Conservation (phyloP, 805 yeast species). For the Huiozyma sinensis region DNA sequence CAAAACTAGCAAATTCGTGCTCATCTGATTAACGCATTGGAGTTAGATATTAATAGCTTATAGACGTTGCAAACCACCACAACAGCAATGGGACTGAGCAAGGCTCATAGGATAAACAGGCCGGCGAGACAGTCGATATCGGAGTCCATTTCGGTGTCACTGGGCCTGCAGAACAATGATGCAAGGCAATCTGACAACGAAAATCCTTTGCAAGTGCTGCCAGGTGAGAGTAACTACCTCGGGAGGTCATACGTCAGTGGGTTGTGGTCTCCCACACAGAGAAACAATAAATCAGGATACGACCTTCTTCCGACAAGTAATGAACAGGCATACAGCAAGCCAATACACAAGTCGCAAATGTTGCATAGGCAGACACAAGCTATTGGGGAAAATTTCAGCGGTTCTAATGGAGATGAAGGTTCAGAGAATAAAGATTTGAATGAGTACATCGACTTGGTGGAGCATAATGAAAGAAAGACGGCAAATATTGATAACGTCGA, state of each 20-base stretch:
- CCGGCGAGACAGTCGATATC: slow-evolving; percentile 11
- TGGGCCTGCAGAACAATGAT: slow-evolving; percentile 10
- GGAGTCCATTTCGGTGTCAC: slow-evolving; percentile 24
- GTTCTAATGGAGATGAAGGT: slow-evolving; percentile 10
- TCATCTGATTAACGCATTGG: too few relatives aligned
- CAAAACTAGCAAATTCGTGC: too few relatives aligned
- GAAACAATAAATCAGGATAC: slow-evolving; percentile 1
- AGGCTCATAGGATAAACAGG: neutral
- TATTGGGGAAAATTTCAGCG: slow-evolving; percentile 22
- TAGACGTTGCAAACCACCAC: too few relatives aligned
- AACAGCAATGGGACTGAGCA: neutral
- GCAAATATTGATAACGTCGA: slow-evolving; percentile 2
- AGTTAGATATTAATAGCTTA: too few relatives aligned
- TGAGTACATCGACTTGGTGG: slow-evolving; percentile 9
- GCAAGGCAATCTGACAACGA: neutral
- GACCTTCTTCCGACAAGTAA: slow-evolving; percentile 9
- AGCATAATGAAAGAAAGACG: slow-evolving; percentile 2
- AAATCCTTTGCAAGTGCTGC: neutral
- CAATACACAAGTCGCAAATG: slow-evolving; percentile 20
- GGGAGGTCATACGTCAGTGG: slow-evolving; percentile 25
- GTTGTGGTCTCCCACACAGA: slow-evolving; percentile 13
- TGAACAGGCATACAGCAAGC: slow-evolving; percentile 1
- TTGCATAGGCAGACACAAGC: slow-evolving; percentile 27
- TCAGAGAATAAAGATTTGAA: slow-evolving; percentile 1
- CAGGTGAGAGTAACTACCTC: slow-evolving; percentile 9